Percentiles rank a stretch among this genome's conserved stretches.
Evolutionary conservation across 495 filamentous ascomycete genomes (phyloP).

Genomic region (Aspergillus cavernicola): DNA sequence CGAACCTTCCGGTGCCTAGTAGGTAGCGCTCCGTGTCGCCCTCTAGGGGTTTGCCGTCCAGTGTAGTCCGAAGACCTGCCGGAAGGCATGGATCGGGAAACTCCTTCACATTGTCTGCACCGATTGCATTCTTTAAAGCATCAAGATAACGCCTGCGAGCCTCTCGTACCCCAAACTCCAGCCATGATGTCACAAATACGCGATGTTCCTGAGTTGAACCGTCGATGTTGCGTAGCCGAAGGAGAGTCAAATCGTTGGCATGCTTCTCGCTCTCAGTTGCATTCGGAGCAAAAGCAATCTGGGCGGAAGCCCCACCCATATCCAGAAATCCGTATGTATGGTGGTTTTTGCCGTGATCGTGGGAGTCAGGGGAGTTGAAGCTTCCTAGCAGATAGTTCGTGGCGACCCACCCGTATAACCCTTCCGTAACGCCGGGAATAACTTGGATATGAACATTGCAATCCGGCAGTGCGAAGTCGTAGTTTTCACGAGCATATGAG

Average conservation of each 20-base stretch:
- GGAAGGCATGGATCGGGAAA: conserved; percentile 92
- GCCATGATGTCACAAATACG: conserved; percentile 94
- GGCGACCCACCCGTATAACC: conserved; percentile 97
- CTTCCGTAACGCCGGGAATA: conserved; percentile 95
- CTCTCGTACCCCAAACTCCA: conserved; percentile 92
- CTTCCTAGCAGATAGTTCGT: conserved; percentile 96
- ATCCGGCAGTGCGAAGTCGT: conserved; percentile 82
- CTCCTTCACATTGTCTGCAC: conserved; percentile 52
- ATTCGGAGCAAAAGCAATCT: conserved; percentile 97
- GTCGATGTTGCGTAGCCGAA: conserved; percentile 78
- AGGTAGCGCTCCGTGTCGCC: conserved; percentile 46
- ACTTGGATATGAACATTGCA: conserved; percentile 90
- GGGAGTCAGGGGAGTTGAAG: conserved; percentile 74
- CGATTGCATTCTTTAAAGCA: conserved; percentile 57
- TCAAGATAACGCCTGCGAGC: conserved; percentile 79
- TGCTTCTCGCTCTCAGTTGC: conserved; percentile 86
- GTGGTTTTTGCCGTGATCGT: conserved; percentile 79
- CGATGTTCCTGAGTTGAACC: conserved; percentile 73
- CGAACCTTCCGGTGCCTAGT: conserved; percentile 79
- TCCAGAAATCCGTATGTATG: conserved; percentile 97
- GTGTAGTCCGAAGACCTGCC: conserved; percentile 60
- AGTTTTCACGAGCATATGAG: conserved; percentile 72
- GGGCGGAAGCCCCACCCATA: conserved; percentile 96
- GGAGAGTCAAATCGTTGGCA: conserved; percentile 79
- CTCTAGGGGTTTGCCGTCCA: conserved; percentile 52